Evolutionary conservation across 805 yeast genomes (phyloP).

Genomic region (Metschnikowia kunwiensis): DNA sequence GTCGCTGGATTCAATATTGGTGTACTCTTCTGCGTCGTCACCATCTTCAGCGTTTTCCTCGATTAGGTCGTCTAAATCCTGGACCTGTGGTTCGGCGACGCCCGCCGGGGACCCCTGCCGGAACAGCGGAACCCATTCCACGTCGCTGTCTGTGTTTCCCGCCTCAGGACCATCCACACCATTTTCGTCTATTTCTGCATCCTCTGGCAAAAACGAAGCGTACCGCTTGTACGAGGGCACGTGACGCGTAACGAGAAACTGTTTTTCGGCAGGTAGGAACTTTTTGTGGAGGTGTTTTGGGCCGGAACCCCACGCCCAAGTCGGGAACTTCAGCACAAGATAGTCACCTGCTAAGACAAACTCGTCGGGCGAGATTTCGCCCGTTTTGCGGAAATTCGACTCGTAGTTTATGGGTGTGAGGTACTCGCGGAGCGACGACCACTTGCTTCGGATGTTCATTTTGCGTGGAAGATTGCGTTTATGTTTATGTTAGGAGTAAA

Average conservation of each 20-base stretch:
- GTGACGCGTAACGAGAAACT: conserved; percentile 80
- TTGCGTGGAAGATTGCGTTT: too few species aligned
- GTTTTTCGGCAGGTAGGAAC: conserved; percentile 84
- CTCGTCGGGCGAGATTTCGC: conserved; percentile 94
- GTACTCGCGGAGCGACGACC: conserved; percentile 85
- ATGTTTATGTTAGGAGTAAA: neutral
- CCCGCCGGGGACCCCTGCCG: neutral
- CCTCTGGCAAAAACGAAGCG: conserved; percentile 10
- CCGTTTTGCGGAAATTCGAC: conserved; percentile 83
- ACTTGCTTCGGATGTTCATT: conserved; percentile 35
- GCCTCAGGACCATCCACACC: neutral
- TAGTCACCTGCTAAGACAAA: conserved; percentile 94
- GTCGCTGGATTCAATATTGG: conserved; percentile 31
- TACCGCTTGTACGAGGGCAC: conserved; percentile 76
- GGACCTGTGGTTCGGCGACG: conserved; percentile 1
- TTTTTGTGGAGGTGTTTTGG: conserved; percentile 45
- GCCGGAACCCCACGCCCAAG: conserved; percentile 80
- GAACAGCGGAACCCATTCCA: conserved; percentile 17
- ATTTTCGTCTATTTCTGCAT: conserved; percentile 18
- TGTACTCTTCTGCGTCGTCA: conserved; percentile 32
- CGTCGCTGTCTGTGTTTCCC: conserved; percentile 3
- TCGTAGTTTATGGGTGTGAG: conserved; percentile 84
- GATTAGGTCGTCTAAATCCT: conserved; percentile 45
- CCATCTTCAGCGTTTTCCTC: conserved; percentile 38
- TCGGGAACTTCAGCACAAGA: conserved; percentile 85